A percentile compares a stretch with the other conserved stretches of the same genome.
Evolutionary conservation across 2,329 filamentous ascomycete genomes (phyloP).

Genomic region (Sporothrix dimorphospora): DNA sequence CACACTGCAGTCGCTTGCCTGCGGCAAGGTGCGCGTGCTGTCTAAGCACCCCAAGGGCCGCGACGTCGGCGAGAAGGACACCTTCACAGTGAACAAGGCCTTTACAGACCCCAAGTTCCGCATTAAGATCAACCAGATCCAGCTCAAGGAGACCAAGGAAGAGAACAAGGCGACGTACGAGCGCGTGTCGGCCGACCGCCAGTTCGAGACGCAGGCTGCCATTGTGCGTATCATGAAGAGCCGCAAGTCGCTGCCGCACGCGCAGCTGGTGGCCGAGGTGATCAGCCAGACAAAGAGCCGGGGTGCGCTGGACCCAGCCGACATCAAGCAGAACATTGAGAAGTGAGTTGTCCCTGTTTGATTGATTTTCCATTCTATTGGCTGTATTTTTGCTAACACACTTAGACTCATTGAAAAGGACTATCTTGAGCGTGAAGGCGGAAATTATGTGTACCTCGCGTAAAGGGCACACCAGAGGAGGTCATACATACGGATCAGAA

Average conservation of each 20-base stretch:
- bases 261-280: slow-evolving; percentile 87
- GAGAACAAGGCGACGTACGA: slow-evolving; percentile 96
- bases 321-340: slow-evolving; percentile 98
- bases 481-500: neutral
- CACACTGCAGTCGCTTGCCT: slow-evolving; percentile 93
- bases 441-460: slow-evolving; percentile 71
- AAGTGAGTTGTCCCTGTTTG: slow-evolving; percentile 60
- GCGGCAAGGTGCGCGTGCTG: slow-evolving; percentile 83
- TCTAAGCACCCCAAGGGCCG: slow-evolving; percentile 82
- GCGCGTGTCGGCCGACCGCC: slow-evolving; percentile 82
- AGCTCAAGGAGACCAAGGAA: slow-evolving; percentile 91
- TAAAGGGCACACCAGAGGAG: slow-evolving; percentile 39
- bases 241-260: slow-evolving; percentile 81
- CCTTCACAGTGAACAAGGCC: slow-evolving; percentile 76
- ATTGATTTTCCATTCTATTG: slow-evolving; percentile 23
- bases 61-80: slow-evolving; percentile 78
- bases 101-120: slow-evolving; percentile 84
- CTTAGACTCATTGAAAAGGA: slow-evolving; percentile 86
- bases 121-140: slow-evolving; percentile 98
- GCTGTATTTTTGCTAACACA: slow-evolving; percentile 1
- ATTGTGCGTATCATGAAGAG: slow-evolving; percentile 98
- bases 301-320: slow-evolving; percentile 79
- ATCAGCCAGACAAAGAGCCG: slow-evolving; percentile 87
- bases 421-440: slow-evolving; percentile 81
- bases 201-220: slow-evolving; percentile 95